phyloP scores from a whole-genome alignment of 306 rosid species.

The Heteromeles arbutifolia region DNA sequence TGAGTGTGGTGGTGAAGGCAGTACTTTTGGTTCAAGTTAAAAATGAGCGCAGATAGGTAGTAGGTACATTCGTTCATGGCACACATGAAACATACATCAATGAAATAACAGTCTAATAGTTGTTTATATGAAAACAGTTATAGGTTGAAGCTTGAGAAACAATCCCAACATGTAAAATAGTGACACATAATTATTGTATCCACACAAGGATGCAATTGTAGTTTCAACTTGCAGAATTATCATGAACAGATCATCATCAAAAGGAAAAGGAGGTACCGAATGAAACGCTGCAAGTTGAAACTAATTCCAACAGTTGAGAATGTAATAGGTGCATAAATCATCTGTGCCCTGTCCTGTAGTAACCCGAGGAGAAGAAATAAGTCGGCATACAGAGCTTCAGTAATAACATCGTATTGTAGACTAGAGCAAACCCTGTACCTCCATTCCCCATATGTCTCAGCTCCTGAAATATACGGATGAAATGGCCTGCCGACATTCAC shows the following conservation, averaged over 20 bases:
- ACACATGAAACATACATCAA: background rate
- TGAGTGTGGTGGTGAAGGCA: background rate
- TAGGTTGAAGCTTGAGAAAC: background rate
- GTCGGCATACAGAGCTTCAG: background rate
- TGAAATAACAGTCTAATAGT: background rate
- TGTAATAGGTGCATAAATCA: background rate
- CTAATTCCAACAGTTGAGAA: background rate
- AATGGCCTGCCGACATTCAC: constrained; percentile 16
- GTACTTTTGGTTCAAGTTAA: background rate
- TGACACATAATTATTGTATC: background rate
- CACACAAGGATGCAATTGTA: background rate
- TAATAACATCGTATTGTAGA: background rate
- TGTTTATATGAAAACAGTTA: background rate
- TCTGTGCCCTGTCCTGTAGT: background rate
- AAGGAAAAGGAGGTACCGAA: background rate
- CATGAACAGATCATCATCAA: background rate
- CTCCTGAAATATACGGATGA: constrained; percentile 12
- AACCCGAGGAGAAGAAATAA: background rate
- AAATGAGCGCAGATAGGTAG: background rate
- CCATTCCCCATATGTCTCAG: constrained; percentile 21
- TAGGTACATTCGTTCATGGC: background rate
- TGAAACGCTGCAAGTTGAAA: background rate
- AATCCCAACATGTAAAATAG: background rate
- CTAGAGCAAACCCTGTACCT: constrained; percentile 3
- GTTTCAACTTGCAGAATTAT: background rate